Base-by-base conservation (phyloP, 1,284 basidiomycete species). In the Sporisorium reilianum region DNA sequence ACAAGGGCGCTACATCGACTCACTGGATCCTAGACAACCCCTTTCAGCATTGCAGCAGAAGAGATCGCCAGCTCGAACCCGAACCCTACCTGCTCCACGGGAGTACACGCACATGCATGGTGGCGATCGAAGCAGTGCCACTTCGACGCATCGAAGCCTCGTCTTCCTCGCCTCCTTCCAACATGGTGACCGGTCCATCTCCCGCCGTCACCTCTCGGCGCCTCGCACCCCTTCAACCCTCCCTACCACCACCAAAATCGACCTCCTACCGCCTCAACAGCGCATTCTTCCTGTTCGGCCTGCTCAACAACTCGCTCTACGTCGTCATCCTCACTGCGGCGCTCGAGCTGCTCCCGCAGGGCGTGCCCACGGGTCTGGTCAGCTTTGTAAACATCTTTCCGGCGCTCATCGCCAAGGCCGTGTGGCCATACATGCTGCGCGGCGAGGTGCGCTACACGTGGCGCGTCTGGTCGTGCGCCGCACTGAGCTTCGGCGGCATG, bases 251-350 rank as follows among this genome's bases (percentile, higher is more conserved):
- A 26, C 2, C 45, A 20, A 67, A 67, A 20, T 54, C 28, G 28
- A 57, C 44, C 18, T 73, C 70, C 1, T 56, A 53, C 25, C 63
- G 69, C 8, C 75, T 78, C 57, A 70, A 75, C 52, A 28, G 48
- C 3, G 70, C 74, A 2, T 86, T 85, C 73, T 85, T 86, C 63
- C 50, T 79, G 9, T 76, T 85, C n/a, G 85, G 85, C 8, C 76
- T 85, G 32, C 77, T 86, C 41, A 86, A 86, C 75, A 86, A 86
- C 63, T 79, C 73, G 22, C 67, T 77, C 53, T 97, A 98, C 85
- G 95, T 98, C 36, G 93, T 99, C 75, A 97, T 98, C 72, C 89
- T 98, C 25, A 96, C 94, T 1, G 96, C 96, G 5, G 96, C 96
- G 0, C 88, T 97, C 16, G 96, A 99, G 85, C 89, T 99, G 5